Percentiles rank a stretch among this genome's conserved stretches.
These are phyloP conservation scores for Stagonosporopsis chrysanthemi DNA, from an alignment of 2,329 filamentous ascomycete species.

Conservation along the genomic window DNA sequence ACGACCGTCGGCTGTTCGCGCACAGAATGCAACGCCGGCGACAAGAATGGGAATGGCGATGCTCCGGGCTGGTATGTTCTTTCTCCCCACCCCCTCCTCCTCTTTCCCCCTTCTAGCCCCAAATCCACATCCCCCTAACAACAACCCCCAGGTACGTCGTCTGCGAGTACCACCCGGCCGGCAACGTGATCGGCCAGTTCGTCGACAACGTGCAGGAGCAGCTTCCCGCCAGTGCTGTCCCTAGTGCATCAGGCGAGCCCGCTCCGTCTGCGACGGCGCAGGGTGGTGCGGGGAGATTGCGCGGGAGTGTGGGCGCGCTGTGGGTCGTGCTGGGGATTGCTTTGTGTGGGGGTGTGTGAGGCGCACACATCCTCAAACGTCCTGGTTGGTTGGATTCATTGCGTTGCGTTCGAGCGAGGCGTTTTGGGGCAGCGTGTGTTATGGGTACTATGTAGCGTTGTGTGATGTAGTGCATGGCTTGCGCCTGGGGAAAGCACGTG, in stretches of 20 bases:
- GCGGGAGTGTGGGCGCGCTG: neutral
- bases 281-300: neutral
- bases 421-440: too few relatives aligned
- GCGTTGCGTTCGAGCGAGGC: too few relatives aligned
- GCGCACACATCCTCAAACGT: too few relatives aligned
- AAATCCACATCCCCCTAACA: neutral
- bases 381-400: too few relatives aligned
- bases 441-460: too few relatives aligned
- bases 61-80: conserved; percentile 32
- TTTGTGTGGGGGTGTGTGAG: neutral
- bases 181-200: conserved; percentile 48
- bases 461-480: too few relatives aligned
- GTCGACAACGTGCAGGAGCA: conserved; percentile 40
- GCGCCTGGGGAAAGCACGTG: too few relatives aligned
- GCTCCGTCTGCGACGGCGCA: neutral
- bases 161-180: conserved; percentile 50
- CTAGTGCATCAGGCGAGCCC: neutral
- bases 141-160: conserved; percentile 27
- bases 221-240: conserved; percentile 9
- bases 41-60: conserved; percentile 17
- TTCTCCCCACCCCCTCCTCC: neutral
- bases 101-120: neutral
- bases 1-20: conserved; percentile 34
- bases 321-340: neutral
- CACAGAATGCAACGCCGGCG: conserved; percentile 23